Percentiles rank a stretch among this genome's conserved stretches.
Evolutionary conservation across 495 filamentous ascomycete species (phyloP).

Genomic region (Pyrenopolyporus hunteri): DNA sequence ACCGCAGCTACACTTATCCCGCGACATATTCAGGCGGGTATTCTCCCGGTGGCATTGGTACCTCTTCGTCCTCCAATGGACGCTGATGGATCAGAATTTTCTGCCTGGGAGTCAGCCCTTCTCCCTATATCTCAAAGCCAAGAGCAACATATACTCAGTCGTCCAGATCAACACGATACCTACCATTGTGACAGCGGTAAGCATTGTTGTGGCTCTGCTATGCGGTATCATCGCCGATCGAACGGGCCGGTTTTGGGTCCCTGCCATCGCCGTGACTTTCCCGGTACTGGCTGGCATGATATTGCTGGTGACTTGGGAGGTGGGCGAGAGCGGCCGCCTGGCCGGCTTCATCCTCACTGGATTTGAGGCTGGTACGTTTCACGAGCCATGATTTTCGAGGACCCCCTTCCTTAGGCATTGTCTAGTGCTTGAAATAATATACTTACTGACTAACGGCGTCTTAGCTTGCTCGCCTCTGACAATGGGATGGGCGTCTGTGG

Average conservation of each 20-base stretch:
- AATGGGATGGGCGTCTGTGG: slow-evolving; percentile 46
- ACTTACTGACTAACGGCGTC: neutral
- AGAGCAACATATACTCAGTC: slow-evolving; percentile 42
- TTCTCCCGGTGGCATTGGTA: slow-evolving; percentile 37
- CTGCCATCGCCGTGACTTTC: slow-evolving; percentile 37
- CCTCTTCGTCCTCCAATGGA: slow-evolving; percentile 43
- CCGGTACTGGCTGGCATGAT: slow-evolving; percentile 40
- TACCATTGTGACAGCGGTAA: slow-evolving; percentile 45
- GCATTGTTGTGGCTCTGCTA: slow-evolving; percentile 41
- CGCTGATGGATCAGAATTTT: slow-evolving; percentile 45
- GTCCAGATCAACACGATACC: slow-evolving; percentile 47
- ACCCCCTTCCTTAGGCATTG: neutral
- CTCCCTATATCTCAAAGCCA: slow-evolving; percentile 45
- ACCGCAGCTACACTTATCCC: slow-evolving; percentile 25
- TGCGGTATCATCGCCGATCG: slow-evolving; percentile 41
- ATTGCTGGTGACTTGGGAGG: slow-evolving; percentile 41
- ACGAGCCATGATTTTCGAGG: neutral
- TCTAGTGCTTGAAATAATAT: neutral
- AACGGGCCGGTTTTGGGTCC: slow-evolving; percentile 41
- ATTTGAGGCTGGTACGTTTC: slow-evolving; percentile 42
- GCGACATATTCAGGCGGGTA: slow-evolving; percentile 33
- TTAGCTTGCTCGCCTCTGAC: slow-evolving; percentile 45
- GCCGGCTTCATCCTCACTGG: slow-evolving; percentile 44
- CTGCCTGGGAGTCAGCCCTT: slow-evolving; percentile 37
- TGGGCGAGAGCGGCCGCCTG: slow-evolving; percentile 44